These are phyloP conservation scores for Trifolium subterraneum DNA, from an alignment of 306 rosid species.

Conservation along the genomic window DNA sequence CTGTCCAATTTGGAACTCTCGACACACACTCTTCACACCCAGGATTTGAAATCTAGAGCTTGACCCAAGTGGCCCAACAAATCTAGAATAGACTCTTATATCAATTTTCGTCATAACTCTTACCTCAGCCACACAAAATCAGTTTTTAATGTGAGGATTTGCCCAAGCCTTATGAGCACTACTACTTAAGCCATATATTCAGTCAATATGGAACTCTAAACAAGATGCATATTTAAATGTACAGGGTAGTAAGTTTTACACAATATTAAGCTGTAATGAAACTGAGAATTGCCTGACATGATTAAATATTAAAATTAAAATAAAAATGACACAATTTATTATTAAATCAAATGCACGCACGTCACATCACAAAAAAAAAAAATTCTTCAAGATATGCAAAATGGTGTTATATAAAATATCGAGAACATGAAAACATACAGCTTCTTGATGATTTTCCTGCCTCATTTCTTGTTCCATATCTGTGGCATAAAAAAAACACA, in stretches of 20 bases:
- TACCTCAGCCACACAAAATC: neutral
- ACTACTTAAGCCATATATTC: neutral
- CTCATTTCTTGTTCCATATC: constrained; percentile 48
- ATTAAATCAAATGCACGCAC: neutral
- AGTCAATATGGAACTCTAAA: neutral
- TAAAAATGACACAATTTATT: neutral
- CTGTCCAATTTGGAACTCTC: neutral
- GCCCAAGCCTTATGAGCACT: neutral
- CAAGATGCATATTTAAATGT: neutral
- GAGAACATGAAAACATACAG: constrained; percentile 59
- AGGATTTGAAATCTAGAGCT: neutral
- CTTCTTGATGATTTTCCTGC: constrained; percentile 46
- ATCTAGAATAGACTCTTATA: neutral
- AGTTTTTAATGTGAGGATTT: neutral
- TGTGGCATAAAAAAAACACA: constrained; percentile 40
- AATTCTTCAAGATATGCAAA: neutral
- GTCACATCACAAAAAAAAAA: neutral
- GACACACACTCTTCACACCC: neutral
- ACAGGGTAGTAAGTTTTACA: neutral
- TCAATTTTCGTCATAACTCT: neutral
- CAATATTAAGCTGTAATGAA: constrained; percentile 17
- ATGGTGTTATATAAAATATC: constrained; percentile 26
- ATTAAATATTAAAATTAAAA: neutral
- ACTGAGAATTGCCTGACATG: neutral
- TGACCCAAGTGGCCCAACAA: neutral